These are phyloP conservation scores for Cylindrotheca fusiformis DNA, from an alignment of 108 stramenopile species.

Conservation along the genomic window DNA sequence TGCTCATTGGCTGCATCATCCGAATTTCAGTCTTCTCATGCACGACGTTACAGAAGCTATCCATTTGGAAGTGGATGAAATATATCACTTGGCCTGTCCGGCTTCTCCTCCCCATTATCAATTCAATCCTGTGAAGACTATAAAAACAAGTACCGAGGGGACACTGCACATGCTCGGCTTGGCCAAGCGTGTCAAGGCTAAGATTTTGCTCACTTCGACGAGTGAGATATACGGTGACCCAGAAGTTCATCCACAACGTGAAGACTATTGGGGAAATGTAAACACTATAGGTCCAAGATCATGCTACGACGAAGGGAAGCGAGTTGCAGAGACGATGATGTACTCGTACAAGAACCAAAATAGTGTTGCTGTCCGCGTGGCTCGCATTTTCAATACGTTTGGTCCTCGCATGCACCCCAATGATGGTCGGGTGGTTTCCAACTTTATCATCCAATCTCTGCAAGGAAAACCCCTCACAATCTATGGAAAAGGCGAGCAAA, in stretches of 20 bases:
- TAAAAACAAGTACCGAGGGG: constrained; percentile 97
- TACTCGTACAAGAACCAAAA: constrained; percentile 93
- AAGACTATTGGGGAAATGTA: constrained; percentile 98
- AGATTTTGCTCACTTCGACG: constrained; percentile 94
- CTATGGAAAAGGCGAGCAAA: constrained; percentile 96
- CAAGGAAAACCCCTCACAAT: constrained; percentile 95
- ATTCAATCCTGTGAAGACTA: constrained; percentile 99
- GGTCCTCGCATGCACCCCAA: constrained; percentile 99
- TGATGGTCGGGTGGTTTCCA: constrained; percentile 97
- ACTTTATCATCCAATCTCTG: constrained; percentile 98
- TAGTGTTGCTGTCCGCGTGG: constrained; percentile 93
- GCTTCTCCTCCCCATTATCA: constrained; percentile 99
- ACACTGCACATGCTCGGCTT: constrained; percentile 99
- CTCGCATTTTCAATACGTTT: constrained; percentile 99
- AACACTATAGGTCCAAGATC: constrained; percentile 96
- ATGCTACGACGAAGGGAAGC: constrained; percentile 99
- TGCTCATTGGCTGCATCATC: constrained; percentile 97
- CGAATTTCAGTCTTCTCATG: constrained; percentile 86
- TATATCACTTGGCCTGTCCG: constrained; percentile 99
- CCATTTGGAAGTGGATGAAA: constrained; percentile 97
- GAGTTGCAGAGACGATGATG: constrained; percentile 99
- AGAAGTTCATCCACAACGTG: constrained; percentile 91
- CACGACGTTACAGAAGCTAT: constrained; percentile 98
- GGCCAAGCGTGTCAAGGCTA: constrained; percentile 95
- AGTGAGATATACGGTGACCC: constrained; percentile 92